Percentiles rank a stretch among this genome's conserved stretches.
These are phyloP conservation scores for Trichoderma parareesei DNA, from an alignment of 495 filamentous ascomycete genomes.

Conservation along the genomic window DNA sequence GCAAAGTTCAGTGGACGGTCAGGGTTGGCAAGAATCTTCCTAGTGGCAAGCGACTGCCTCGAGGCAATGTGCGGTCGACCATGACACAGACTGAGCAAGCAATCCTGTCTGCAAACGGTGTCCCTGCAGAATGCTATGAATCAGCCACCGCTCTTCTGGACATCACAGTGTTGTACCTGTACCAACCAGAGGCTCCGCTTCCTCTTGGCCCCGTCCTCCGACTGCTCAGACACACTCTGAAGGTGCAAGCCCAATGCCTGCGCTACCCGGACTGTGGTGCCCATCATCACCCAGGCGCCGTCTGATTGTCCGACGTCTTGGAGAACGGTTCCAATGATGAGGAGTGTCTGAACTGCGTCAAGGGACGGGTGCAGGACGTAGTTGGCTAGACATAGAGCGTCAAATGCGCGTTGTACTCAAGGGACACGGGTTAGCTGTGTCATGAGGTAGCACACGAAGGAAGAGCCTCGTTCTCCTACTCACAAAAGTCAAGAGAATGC, in stretches of 20 bases:
- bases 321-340: neutral
- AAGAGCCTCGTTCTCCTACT: neutral
- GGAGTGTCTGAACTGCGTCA: neutral
- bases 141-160: no score
- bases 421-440: neutral
- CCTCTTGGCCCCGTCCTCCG: neutral
- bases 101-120: neutral
- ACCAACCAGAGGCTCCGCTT: neutral
- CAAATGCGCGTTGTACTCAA: conserved; percentile 4
- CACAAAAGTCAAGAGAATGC: neutral
- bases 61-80: neutral
- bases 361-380: neutral
- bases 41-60: neutral
- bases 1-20: neutral
- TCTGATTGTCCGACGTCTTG: neutral
- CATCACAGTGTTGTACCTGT: no score
- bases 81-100: conserved; percentile 3
- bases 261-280: neutral
- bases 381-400: neutral
- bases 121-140: neutral
- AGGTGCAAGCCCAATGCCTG: neutral
- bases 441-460: neutral
- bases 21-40: neutral
- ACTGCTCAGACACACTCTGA: neutral
- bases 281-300: neutral